These are phyloP conservation scores for Heliosperma pusillum DNA, from an alignment of 148 eudicot species.

Conservation along the genomic window DNA sequence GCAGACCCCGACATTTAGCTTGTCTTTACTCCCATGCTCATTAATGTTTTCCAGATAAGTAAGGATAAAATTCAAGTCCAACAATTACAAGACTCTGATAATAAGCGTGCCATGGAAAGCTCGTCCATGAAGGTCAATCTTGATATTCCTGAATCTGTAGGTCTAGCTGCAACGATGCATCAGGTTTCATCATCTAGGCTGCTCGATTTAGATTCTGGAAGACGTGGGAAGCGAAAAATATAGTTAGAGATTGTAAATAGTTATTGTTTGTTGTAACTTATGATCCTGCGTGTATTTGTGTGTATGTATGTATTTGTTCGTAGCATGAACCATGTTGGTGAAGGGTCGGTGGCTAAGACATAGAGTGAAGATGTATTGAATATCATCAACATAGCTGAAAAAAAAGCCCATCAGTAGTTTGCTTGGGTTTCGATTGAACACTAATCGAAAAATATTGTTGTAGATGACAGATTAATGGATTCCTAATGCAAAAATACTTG, in stretches of 20 bases:
- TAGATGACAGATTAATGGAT: too few relatives aligned
- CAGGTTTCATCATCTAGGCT: constrained; percentile 60
- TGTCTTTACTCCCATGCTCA: background rate
- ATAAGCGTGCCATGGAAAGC: constrained; percentile 47
- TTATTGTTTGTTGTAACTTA: background rate
- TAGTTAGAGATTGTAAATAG: constrained; percentile 29
- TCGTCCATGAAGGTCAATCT: constrained; percentile 55
- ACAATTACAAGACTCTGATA: constrained; percentile 48
- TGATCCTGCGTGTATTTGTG: background rate
- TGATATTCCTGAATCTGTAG: constrained; percentile 94
- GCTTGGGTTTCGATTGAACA: too few relatives aligned
- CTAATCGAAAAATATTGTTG: too few relatives aligned
- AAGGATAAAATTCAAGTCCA: constrained; percentile 45
- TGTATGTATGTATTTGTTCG: constrained; percentile 6
- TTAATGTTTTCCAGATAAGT: constrained; percentile 44
- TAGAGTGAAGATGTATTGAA: too few relatives aligned
- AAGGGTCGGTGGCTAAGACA: background rate
- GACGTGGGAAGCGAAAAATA: constrained; percentile 65
- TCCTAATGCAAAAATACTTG: too few relatives aligned
- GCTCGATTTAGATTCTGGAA: constrained; percentile 60
- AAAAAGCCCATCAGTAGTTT: too few relatives aligned
- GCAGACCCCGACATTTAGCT: too few relatives aligned
- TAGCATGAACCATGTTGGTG: background rate
- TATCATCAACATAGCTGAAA: too few relatives aligned
- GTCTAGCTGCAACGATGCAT: constrained; percentile 45